Evolutionary conservation across 257 asterid genomes (phyloP).

Genomic region (Nicotiana sylvestris): DNA sequence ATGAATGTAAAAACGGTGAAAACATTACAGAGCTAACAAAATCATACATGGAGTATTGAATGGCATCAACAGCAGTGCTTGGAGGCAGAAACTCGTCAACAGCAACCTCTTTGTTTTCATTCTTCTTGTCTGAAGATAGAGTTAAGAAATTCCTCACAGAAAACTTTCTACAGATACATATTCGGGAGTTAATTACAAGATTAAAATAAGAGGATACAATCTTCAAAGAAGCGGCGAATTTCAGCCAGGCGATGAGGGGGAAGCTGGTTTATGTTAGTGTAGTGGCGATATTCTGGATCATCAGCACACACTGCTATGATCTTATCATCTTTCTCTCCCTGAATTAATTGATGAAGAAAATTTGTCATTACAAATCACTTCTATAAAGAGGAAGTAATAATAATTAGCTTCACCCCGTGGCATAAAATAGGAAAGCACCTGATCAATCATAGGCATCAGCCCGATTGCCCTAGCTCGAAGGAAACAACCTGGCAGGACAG

Average conservation of each 20-base stretch:
- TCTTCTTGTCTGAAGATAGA: constrained; percentile 60
- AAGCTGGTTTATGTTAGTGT: constrained; percentile 82
- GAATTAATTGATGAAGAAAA: constrained; percentile 1
- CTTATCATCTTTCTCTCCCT: constrained; percentile 97
- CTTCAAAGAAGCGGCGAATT: constrained; percentile 94
- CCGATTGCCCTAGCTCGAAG: constrained; percentile 98
- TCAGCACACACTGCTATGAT: constrained; percentile 96
- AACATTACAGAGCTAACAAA: not conserved
- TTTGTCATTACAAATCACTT: accelerated
- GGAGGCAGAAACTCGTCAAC: constrained; percentile 71
- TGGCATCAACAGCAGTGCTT: constrained; percentile 46
- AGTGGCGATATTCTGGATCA: constrained; percentile 91
- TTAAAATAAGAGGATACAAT: constrained; percentile 48
- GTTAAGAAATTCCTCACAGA: constrained; percentile 16
- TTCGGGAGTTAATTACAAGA: not conserved
- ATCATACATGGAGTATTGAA: constrained; percentile 74
- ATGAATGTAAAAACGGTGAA: too few relatives aligned
- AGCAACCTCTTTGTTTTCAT: constrained; percentile 80
- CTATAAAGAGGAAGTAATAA: not conserved
- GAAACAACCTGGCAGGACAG: constrained; percentile 84
- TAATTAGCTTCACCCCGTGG: too few relatives aligned
- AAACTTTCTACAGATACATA: not conserved
- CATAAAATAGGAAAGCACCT: constrained; percentile 34
- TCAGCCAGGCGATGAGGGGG: constrained; percentile 90
- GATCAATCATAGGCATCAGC: constrained; percentile 97